Base-by-base conservation (phyloP, 495 filamentous ascomycete species). In the Lasiosphaeriaceae sp. region DNA sequence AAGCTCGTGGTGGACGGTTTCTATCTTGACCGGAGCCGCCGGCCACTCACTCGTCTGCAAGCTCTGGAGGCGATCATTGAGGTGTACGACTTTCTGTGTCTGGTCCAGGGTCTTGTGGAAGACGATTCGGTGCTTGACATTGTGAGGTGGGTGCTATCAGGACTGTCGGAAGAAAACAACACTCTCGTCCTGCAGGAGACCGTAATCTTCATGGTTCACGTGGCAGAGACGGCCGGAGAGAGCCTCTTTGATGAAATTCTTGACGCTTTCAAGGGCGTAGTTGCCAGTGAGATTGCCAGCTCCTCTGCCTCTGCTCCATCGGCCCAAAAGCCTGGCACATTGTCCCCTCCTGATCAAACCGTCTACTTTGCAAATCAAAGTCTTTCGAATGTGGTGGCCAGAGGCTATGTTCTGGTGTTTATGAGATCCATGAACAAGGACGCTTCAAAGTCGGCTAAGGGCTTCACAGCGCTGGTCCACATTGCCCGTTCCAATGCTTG, bases 11-110 rank as follows among this genome's bases (percentile, higher is more conserved):
- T 91, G 48, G 75, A 82, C 23, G 77, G 80, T 11, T 87, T 96
- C 60, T 82, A 92, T 50, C 80, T 78, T 35, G 79, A 87, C 60
- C 78, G 74, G 12, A 77, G 67, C 50, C 84, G 90, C 47, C 77
- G 84, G 22, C 79, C 85, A 1, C 77, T 84, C 39, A 81, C 90
- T 54, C 86, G 91, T 16, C 74, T 89, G 11, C 74, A 81, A 20
- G 86, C 88, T 35, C 67, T 93, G 47, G 81, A 86, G 56, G 80
- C 80, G 1, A 68, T 95, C 35, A 84, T 83, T 44, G 87, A 90
- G 50, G 83, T 88, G 12, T 86, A 85, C 58, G 79, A 80, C 23
- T 77, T 86, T 47, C 61, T 86, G 12, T 77, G 80, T 49, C 77
- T 80, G 48, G 77, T 85, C 11, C 71, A 74, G 31, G 68, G 75